phyloP scores from a whole-genome alignment of 2,329 filamentous ascomycete species.

The Paecilomyces niveus region DNA sequence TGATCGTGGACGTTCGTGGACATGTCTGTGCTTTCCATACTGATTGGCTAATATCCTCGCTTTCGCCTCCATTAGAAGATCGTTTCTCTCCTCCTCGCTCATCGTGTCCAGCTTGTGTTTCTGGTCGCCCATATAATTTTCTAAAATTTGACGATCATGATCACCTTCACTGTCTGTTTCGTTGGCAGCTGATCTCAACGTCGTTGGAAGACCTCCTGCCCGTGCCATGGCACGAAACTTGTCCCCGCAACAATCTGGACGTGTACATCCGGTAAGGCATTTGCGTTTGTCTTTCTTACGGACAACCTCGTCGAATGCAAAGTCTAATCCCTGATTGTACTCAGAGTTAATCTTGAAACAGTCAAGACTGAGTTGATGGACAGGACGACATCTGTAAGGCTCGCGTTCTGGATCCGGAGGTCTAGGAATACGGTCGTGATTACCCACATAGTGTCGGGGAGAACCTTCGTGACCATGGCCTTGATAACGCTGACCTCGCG shows the following conservation, averaged over 20 bases:
- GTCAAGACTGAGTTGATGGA: conserved; percentile 52
- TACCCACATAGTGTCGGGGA: not conserved
- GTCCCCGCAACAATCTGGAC: conserved; percentile 68
- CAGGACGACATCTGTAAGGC: conserved; percentile 52
- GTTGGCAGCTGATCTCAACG: conserved; percentile 4
- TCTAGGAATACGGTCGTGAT: not conserved
- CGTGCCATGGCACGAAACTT: conserved; percentile 61
- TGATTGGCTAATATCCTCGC: conserved; percentile 65
- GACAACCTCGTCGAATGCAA: conserved; percentile 68
- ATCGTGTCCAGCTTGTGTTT: conserved; percentile 38
- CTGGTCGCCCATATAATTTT: conserved; percentile 49
- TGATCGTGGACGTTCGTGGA: conserved; percentile 62
- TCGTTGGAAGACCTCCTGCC: conserved; percentile 22
- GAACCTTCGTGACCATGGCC: not conserved
- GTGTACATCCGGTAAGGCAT: conserved; percentile 66
- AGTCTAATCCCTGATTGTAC: conserved; percentile 62
- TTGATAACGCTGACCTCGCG: not conserved
- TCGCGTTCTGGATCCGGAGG: conserved; percentile 22
- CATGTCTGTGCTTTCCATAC: conserved; percentile 69
- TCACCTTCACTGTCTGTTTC: conserved; percentile 9
- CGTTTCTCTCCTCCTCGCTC: conserved; percentile 53
- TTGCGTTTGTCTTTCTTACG: conserved; percentile 63
- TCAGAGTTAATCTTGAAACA: conserved; percentile 79
- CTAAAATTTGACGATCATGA: conserved; percentile 26
- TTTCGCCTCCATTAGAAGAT: conserved; percentile 68